Conservation (phyloP, 140 eudicot genomes). For the Bidens hawaiensis region DNA sequence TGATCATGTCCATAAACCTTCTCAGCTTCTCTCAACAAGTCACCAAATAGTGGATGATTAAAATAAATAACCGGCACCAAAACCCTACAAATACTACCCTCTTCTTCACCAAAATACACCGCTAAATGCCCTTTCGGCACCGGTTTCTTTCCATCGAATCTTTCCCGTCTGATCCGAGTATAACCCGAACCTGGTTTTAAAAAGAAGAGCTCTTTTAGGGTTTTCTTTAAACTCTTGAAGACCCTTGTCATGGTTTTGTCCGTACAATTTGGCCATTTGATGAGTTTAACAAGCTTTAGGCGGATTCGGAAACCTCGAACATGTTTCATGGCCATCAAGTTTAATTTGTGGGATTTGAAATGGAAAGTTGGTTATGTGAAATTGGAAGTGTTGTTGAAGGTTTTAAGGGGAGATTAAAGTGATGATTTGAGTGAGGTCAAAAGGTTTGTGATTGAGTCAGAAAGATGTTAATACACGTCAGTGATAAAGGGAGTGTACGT, state of each 20-base stretch:
- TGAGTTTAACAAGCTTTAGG: slow-evolving; percentile 25
- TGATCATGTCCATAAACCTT: slow-evolving; percentile 41
- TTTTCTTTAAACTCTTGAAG: slow-evolving; percentile 18
- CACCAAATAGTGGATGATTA: slow-evolving; percentile 40
- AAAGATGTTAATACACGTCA: slow-evolving; percentile 33
- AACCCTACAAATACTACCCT: slow-evolving; percentile 27
- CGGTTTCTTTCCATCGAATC: slow-evolving; percentile 2
- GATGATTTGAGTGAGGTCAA: slow-evolving; percentile 22
- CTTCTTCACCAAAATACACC: slow-evolving; percentile 39
- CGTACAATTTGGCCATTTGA: slow-evolving; percentile 21
- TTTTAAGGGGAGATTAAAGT: slow-evolving; percentile 2
- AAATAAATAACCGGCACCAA: slow-evolving; percentile 43
- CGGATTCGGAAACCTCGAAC: slow-evolving; percentile 38
- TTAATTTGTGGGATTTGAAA: neutral
- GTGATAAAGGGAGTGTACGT: no score
- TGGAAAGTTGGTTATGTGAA: neutral
- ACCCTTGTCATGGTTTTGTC: slow-evolving; percentile 20
- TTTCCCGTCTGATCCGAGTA: slow-evolving; percentile 20
- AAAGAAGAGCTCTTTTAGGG: slow-evolving; percentile 11
- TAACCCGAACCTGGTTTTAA: slow-evolving; percentile 14
- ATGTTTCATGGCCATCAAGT: slow-evolving; percentile 22
- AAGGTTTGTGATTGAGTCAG: slow-evolving; percentile 33
- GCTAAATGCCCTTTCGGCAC: slow-evolving; percentile 46
- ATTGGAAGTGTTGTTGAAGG: neutral
- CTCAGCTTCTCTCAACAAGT: slow-evolving; percentile 40